phyloP scores from a whole-genome alignment of 495 filamentous ascomycete species.

The Aspergillus campestris region DNA sequence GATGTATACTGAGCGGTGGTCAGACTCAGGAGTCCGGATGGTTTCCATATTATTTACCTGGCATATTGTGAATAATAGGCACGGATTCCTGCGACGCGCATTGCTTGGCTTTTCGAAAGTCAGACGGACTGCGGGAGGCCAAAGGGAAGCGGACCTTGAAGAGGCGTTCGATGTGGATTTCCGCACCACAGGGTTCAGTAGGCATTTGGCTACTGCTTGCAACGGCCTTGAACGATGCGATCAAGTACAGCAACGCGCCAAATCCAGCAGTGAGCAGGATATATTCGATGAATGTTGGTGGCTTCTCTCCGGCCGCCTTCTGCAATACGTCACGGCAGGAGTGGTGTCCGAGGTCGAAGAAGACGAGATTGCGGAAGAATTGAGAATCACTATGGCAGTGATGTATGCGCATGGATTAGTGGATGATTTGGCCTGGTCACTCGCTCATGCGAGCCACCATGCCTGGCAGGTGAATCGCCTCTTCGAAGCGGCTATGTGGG shows the following conservation, averaged over 20 bases:
- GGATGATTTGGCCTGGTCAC: slow-evolving; percentile 22
- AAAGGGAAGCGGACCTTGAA: slow-evolving; percentile 22
- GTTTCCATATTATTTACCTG: slow-evolving; percentile 17
- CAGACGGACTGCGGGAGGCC: no score
- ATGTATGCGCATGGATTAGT: slow-evolving; percentile 17
- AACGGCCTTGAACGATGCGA: slow-evolving; percentile 20
- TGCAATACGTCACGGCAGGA: slow-evolving; percentile 19
- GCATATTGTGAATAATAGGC: slow-evolving; percentile 24
- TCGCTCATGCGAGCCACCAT: slow-evolving; percentile 24
- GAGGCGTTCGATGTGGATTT: slow-evolving; percentile 22
- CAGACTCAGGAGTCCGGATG: slow-evolving; percentile 17
- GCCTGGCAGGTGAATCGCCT: slow-evolving; percentile 31
- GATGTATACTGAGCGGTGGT: slow-evolving; percentile 22
- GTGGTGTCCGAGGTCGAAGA: slow-evolving; percentile 12
- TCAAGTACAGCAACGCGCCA: slow-evolving; percentile 15
- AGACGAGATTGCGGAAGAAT: slow-evolving; percentile 13
- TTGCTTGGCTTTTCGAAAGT: no score
- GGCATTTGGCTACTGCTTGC: slow-evolving; percentile 19
- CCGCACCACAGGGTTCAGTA: slow-evolving; percentile 21
- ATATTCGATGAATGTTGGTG: slow-evolving; percentile 17
- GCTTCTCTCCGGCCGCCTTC: slow-evolving; percentile 11
- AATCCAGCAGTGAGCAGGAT: slow-evolving; percentile 2
- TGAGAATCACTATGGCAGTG: slow-evolving; percentile 13
- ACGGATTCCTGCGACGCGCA: slow-evolving; percentile 20
- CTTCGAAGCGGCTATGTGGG: slow-evolving; percentile 30